phyloP scores from a whole-genome alignment of 2,329 filamentous ascomycete genomes.

The Phyllosticta paracitricarpa region DNA sequence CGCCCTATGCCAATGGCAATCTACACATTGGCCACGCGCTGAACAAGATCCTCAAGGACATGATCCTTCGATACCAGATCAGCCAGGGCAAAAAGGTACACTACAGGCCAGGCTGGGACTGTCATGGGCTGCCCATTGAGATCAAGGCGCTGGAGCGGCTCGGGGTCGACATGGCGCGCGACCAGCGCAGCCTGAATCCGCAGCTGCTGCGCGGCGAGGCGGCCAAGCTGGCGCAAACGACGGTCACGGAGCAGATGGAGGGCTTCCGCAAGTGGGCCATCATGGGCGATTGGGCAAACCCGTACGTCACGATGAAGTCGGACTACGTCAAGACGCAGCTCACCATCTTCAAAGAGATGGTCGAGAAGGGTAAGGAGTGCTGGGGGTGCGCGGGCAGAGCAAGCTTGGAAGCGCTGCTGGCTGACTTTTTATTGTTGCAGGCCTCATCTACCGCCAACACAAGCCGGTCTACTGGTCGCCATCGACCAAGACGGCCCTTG shows the following conservation, averaged over 20 bases:
- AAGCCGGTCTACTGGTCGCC: constrained; percentile 85
- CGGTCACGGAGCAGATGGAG: constrained; percentile 62
- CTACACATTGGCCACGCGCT: constrained; percentile 90
- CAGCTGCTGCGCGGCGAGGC: constrained; percentile 56
- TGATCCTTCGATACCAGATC: constrained; percentile 74
- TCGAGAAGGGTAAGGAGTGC: constrained; percentile 43
- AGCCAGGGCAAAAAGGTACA: constrained; percentile 65
- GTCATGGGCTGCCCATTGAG: constrained; percentile 93
- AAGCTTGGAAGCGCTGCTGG: not conserved
- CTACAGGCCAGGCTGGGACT: constrained; percentile 94
- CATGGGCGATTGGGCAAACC: constrained; percentile 70
- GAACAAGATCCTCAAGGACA: constrained; percentile 96
- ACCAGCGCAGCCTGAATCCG: constrained; percentile 32
- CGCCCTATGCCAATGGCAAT: constrained; percentile 88
- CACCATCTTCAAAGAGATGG: constrained; percentile 65
- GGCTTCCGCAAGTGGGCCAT: constrained; percentile 64
- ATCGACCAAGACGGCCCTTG: constrained; percentile 66
- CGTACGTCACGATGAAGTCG: constrained; percentile 71
- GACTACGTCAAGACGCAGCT: constrained; percentile 67
- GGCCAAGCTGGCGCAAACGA: constrained; percentile 54
- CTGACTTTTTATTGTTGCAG: constrained; percentile 19
- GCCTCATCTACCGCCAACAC: constrained; percentile 65
- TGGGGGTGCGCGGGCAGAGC: constrained; percentile 7
- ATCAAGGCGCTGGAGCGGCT: constrained; percentile 71
- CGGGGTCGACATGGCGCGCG: constrained; percentile 16